Percentiles rank a stretch among this genome's conserved stretches.
Evolutionary conservation across 805 yeast genomes (phyloP).

Genomic region (Saccharomyces jurei): DNA sequence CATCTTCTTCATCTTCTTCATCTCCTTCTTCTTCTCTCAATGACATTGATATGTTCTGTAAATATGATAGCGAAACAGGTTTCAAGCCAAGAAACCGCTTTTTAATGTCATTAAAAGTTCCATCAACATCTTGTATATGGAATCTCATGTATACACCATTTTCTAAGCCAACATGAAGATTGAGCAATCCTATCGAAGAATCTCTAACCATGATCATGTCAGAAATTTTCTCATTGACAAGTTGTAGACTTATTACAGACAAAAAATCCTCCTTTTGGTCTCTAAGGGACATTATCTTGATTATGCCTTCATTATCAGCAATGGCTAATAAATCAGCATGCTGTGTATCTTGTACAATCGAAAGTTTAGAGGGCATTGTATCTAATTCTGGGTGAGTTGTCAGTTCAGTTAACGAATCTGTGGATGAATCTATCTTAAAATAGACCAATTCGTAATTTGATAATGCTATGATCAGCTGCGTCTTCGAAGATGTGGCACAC

Average conservation of each 20-base stretch:
- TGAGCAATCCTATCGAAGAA: slow-evolving; percentile 14
- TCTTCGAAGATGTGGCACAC: slow-evolving; percentile 51
- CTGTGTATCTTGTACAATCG: not conserved
- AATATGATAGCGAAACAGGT: slow-evolving; percentile 43
- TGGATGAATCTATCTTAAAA: slow-evolving; percentile 60
- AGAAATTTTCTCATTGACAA: not conserved
- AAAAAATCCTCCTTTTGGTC: slow-evolving; percentile 37
- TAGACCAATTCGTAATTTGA: slow-evolving; percentile 71
- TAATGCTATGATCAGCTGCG: slow-evolving; percentile 63
- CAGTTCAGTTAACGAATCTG: slow-evolving; percentile 63
- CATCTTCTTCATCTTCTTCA: slow-evolving; percentile 12
- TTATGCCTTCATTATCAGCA: slow-evolving; percentile 62
- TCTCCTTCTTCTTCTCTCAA: slow-evolving; percentile 18
- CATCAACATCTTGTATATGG: slow-evolving; percentile 47
- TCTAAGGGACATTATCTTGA: slow-evolving; percentile 51
- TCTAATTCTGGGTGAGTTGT: not conserved
- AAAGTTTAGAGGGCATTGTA: not conserved
- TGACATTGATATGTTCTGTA: slow-evolving; percentile 8
- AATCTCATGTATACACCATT: slow-evolving; percentile 74
- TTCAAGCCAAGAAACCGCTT: slow-evolving; percentile 67
- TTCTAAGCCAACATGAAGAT: slow-evolving; percentile 71
- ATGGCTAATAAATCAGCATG: slow-evolving; percentile 56
- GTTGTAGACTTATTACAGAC: not conserved
- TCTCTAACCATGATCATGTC: not conserved
- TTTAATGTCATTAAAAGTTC: slow-evolving; percentile 55